Conservation (phyloP, 2,329 filamentous ascomycete species). For the Aspergillus versicolor region DNA sequence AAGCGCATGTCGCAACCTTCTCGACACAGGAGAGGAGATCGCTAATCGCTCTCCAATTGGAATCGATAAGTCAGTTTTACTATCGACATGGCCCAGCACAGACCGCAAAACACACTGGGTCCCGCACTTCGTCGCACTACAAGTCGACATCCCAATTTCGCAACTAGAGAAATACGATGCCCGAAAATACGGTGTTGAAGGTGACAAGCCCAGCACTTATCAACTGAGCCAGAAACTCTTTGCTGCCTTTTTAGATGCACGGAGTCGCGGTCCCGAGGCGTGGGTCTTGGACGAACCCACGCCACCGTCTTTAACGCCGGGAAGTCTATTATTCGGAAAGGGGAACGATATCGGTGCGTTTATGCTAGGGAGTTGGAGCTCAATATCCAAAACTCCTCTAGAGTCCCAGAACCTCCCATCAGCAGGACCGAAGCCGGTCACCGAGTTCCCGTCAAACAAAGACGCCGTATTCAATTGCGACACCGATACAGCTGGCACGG, state of each 20-base stretch:
- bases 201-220: not conserved
- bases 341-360: not conserved
- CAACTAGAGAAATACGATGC: not conserved
- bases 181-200: not conserved
- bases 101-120: conserved; percentile 2
- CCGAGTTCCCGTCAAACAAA: not conserved
- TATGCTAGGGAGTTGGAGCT: not conserved
- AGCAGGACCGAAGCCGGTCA: not conserved
- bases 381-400: not conserved
- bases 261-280: not conserved
- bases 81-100: not conserved
- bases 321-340: not conserved
- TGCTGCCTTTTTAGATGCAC: not conserved
- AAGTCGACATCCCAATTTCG: conserved; percentile 3
- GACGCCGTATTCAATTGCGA: not conserved
- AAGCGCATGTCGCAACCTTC: not conserved
- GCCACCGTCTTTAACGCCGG: not conserved
- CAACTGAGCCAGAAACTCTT: not conserved
- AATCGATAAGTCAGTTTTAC: not conserved
- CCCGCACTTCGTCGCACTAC: conserved; percentile 1
- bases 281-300: not conserved
- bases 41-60: not conserved
- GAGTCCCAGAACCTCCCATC: not conserved
- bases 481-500: not conserved
- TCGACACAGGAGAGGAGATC: not conserved